phyloP scores from a whole-genome alignment of 2,329 filamentous ascomycete genomes.

The Talaromyces sp. region DNA sequence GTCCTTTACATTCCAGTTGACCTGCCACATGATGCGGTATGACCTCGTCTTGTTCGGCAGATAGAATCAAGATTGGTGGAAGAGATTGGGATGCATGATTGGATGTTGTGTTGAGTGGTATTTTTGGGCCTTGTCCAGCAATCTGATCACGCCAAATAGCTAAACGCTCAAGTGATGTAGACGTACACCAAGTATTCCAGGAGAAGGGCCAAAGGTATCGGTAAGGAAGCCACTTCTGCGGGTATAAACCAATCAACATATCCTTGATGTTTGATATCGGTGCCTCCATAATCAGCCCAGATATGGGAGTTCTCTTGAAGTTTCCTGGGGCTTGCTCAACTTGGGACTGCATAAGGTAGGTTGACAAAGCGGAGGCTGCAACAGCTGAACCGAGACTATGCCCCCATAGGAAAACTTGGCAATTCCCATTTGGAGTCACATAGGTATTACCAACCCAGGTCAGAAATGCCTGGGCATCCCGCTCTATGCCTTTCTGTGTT shows the following conservation, averaged over 20 bases:
- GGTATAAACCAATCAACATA: slow-evolving; percentile 74
- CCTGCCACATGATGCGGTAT: slow-evolving; percentile 43
- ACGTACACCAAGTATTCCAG: slow-evolving; percentile 60
- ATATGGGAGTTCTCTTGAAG: slow-evolving; percentile 27
- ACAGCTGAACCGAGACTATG: slow-evolving; percentile 77
- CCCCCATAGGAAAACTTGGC: slow-evolving; percentile 67
- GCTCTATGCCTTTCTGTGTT: slow-evolving; percentile 69
- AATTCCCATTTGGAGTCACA: slow-evolving; percentile 15
- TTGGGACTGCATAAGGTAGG: slow-evolving; percentile 34
- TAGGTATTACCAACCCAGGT: slow-evolving; percentile 60
- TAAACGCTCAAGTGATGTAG: slow-evolving; percentile 44
- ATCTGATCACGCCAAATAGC: slow-evolving; percentile 26
- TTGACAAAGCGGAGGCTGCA: slow-evolving; percentile 62
- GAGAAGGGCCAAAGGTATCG: slow-evolving; percentile 74
- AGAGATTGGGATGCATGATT: not conserved
- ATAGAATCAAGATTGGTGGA: slow-evolving; percentile 43
- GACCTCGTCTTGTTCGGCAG: slow-evolving; percentile 49
- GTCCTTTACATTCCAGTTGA: slow-evolving; percentile 39
- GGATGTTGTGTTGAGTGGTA: not conserved
- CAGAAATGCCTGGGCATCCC: slow-evolving; percentile 67
- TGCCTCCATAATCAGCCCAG: slow-evolving; percentile 69
- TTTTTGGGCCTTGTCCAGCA: not conserved
- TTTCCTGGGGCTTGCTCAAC: rapidly evolving
- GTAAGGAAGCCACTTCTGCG: slow-evolving; percentile 79
- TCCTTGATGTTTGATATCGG: slow-evolving; percentile 71